Base-by-base conservation (phyloP, 495 filamentous ascomycete genomes). In the Penicillium ochrochloron region DNA sequence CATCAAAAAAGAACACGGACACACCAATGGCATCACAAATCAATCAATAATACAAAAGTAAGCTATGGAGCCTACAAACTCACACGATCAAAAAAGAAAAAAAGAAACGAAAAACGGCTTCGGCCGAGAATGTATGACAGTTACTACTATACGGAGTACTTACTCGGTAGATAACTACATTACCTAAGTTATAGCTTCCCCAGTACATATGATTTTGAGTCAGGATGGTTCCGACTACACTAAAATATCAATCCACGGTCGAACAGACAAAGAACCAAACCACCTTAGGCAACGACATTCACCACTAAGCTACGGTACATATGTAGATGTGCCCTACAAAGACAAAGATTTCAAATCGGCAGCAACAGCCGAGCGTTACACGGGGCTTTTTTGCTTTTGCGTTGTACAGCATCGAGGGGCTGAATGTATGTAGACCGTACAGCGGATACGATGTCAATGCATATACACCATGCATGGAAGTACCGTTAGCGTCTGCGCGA, bases 41-140 rank as follows among this genome's bases (percentile, higher is more conserved):
- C 14, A 15, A 3, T 21, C 5, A 52, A 7, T 21, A 52, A 7
- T 21, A 52, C 14, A 52, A 17, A 17, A 0, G 5, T 6, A 6
- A 31, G 23, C 48, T 17, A 17, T 17, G 25, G 5, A 31, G 23
- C 48, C 48, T 17, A 6, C 4, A 8, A 21, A 7, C 9, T 25
- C 44, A 48, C 21, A 11, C 2, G 44, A 48, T 12, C 0, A 10
- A 9, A 25, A 48, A 23, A 23, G n/a, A 52, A 52, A n/a, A 17
- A n/a, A 11, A 11, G 4, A 23, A 21, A 46, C 2, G 3, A 1
- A 19, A 19, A 9, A 9, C 5, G 31, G 44, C 19, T 29, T 52
- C 48, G 48, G 48, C 48, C 48, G 48, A 52, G 31, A 52, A 52
- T 52, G 48, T 1, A 52, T 52, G 48, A 52, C 48, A 31, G 15